Percentiles rank a stretch among this genome's conserved stretches.
Evolutionary conservation across 805 yeast genomes (phyloP).

Genomic region (Candida adriatica): DNA sequence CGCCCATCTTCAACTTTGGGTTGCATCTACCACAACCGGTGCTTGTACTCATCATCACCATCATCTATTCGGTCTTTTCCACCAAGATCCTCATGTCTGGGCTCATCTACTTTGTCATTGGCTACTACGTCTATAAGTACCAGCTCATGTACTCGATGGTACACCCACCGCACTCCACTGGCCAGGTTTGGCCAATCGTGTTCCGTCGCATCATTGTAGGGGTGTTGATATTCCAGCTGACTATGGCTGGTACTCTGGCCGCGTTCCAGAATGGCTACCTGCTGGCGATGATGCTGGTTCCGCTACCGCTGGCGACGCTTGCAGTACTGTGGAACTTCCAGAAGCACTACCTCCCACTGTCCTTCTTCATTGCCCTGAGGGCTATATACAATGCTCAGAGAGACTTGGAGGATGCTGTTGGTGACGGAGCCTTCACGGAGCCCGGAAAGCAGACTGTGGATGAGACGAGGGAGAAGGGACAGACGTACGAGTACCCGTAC

Average conservation of each 20-base stretch:
- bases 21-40: constrained; percentile 88
- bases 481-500: constrained; percentile 73
- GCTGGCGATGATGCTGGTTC: constrained; percentile 63
- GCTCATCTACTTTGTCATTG: constrained; percentile 71
- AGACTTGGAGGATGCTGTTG: constrained; percentile 17
- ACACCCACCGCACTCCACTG: constrained; percentile 95
- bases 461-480: constrained; percentile 66
- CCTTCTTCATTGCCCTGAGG: constrained; percentile 79
- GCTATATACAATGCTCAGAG: constrained; percentile 52
- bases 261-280: constrained; percentile 71
- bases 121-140: constrained; percentile 86
- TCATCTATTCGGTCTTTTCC: constrained; percentile 84
- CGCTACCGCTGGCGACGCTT: constrained; percentile 66
- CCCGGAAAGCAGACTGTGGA: constrained; percentile 49
- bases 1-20: constrained; percentile 91
- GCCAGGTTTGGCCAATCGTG: constrained; percentile 91
- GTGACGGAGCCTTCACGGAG: constrained; percentile 18
- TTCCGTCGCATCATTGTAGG: constrained; percentile 81
- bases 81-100: constrained; percentile 85
- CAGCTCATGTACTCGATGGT: constrained; percentile 85
- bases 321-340: constrained; percentile 75
- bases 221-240: constrained; percentile 73
- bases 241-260: constrained; percentile 88
- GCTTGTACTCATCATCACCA: constrained; percentile 73
- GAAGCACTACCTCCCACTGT: constrained; percentile 70